Conservation (phyloP, 257 asterid species). For the Solanum raphanifolium region DNA sequence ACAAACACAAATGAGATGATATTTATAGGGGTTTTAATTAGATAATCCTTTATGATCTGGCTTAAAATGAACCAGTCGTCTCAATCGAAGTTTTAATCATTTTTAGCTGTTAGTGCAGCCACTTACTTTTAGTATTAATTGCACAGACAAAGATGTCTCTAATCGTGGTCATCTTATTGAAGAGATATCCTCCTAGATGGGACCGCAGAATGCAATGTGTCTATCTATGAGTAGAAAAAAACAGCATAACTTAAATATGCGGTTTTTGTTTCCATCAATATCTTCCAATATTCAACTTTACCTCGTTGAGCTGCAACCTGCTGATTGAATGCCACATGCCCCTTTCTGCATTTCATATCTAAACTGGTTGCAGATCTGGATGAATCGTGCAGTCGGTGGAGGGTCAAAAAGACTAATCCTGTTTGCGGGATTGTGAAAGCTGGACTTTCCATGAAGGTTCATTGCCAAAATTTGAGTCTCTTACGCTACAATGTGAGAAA, state of each 20-base stretch:
- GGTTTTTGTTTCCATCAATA: conserved; percentile 12
- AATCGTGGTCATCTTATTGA: not conserved
- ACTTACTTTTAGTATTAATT: conserved; percentile 27
- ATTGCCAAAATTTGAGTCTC: not conserved
- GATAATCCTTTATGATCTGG: not conserved
- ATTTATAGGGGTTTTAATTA: conserved; percentile 24
- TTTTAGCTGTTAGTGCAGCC: conserved; percentile 35
- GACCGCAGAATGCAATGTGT: conserved; percentile 4
- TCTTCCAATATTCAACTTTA: conserved; percentile 9
- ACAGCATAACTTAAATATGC: not conserved
- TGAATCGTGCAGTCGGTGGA: not conserved
- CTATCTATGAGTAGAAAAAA: not conserved
- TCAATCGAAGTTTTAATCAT: conserved; percentile 4
- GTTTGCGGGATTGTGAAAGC: not conserved
- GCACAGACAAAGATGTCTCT: not conserved
- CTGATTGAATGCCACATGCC: not conserved
- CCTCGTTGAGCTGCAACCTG: not conserved
- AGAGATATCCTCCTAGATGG: not conserved
- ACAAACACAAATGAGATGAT: not conserved
- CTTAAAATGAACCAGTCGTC: conserved; percentile 10
- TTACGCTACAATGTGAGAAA: not conserved
- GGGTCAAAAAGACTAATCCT: not conserved
- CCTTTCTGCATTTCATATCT: not conserved
- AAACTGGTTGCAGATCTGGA: not conserved
- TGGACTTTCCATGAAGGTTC: not conserved